Evolutionary conservation across 345 rosid genomes (phyloP).

Genomic region (Mangifera indica): DNA sequence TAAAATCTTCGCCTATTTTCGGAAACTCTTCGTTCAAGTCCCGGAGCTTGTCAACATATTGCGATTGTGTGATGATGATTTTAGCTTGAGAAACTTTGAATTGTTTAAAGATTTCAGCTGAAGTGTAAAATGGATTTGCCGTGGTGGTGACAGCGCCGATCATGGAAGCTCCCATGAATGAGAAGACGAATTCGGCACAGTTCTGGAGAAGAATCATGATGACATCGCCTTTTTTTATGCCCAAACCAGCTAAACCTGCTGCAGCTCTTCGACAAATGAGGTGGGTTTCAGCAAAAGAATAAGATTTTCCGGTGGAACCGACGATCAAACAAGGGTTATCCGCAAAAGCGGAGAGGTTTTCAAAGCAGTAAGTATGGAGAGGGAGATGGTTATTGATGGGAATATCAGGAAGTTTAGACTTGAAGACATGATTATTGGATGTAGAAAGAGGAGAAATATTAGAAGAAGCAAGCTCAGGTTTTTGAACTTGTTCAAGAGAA

Average conservation of each 20-base stretch:
- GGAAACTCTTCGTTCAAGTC: constrained; percentile 16
- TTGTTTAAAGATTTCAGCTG: constrained; percentile 68
- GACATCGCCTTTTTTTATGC: constrained; percentile 69
- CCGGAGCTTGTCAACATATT: constrained; percentile 58
- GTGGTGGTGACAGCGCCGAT: constrained; percentile 78
- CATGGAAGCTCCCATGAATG: constrained; percentile 90
- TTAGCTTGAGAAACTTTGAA: constrained; percentile 46
- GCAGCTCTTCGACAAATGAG: constrained; percentile 50
- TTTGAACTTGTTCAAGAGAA: background rate
- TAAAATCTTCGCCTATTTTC: constrained; percentile 41
- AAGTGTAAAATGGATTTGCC: constrained; percentile 87
- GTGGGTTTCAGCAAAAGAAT: constrained; percentile 53
- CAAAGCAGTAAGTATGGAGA: constrained; percentile 74
- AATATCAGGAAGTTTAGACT: constrained; percentile 78
- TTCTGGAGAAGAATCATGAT: constrained; percentile 87
- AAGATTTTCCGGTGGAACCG: constrained; percentile 49
- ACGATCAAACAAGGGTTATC: constrained; percentile 65
- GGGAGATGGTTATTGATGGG: constrained; percentile 69
- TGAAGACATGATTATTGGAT: constrained; percentile 38
- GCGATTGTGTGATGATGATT: constrained; percentile 68
- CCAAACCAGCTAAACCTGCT: constrained; percentile 54
- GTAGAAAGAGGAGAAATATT: background rate
- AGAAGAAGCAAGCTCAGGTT: background rate
- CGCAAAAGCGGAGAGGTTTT: constrained; percentile 35
- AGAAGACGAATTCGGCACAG: constrained; percentile 74